These are phyloP conservation scores for Globisporangium polare DNA, from an alignment of 352 stramenopile genomes.

Conservation along the genomic window DNA sequence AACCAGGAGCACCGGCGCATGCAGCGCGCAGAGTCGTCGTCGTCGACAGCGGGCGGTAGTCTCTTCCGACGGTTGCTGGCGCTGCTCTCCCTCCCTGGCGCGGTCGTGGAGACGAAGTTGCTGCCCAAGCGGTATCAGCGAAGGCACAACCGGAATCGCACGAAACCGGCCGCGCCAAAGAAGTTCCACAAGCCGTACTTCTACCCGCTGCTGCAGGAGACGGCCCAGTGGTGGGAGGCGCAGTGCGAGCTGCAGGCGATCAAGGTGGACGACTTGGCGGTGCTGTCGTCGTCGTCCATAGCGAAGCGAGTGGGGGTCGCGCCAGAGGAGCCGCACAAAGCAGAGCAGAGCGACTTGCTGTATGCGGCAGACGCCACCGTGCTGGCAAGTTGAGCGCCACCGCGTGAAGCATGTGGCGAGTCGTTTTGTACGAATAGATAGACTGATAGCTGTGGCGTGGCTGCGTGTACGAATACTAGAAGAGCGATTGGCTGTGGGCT, in stretches of 20 bases:
- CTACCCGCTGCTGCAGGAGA: conserved; percentile 59
- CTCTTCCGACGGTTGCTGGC: neutral
- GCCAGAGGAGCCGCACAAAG: neutral
- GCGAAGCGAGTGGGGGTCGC: neutral
- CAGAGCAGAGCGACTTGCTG: neutral
- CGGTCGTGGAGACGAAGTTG: conserved; percentile 6
- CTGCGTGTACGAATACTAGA: too few relatives aligned
- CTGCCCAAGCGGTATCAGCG: neutral
- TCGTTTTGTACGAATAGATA: too few relatives aligned
- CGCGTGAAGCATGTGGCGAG: neutral
- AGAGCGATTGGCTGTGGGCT: too few relatives aligned
- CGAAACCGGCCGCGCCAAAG: conserved; percentile 17
- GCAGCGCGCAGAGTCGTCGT: neutral
- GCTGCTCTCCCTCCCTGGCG: conserved; percentile 2
- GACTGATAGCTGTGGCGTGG: neutral
- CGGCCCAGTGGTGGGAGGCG: conserved; percentile 45
- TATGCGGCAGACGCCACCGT: neutral
- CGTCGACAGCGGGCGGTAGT: neutral
- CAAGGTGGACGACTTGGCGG: conserved; percentile 3
- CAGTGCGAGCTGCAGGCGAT: conserved; percentile 13
- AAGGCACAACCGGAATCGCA: neutral
- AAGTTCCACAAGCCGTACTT: conserved; percentile 58
- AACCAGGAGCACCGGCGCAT: conserved; percentile 3
- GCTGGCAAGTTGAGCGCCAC: neutral
- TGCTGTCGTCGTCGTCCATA: neutral